Conservation (phyloP, 139 green algal genomes). For the Micractinium sp. region DNA sequence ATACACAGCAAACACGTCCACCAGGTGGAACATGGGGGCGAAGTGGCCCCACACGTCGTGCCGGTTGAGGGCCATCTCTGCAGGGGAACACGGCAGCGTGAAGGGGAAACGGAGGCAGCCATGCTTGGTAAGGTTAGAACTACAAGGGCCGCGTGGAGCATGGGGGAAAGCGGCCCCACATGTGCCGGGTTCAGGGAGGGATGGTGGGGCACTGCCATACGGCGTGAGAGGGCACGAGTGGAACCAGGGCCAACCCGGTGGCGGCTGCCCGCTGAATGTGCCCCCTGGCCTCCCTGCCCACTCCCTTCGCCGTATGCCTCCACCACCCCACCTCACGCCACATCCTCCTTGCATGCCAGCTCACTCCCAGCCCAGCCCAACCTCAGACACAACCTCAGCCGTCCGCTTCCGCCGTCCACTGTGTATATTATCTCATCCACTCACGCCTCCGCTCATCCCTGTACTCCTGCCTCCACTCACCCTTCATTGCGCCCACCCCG, state of each 20-base stretch:
- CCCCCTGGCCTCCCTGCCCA: neutral
- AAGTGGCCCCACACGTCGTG: slow-evolving; percentile 88
- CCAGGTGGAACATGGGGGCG: slow-evolving; percentile 94
- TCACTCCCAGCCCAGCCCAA: neutral
- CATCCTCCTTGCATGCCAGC: no score
- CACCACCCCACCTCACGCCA: neutral
- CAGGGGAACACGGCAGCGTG: neutral
- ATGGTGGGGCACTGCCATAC: neutral
- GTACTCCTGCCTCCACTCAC: no score
- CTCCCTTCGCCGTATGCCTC: no score
- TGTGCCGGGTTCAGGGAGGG: no score
- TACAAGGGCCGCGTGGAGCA: no score
- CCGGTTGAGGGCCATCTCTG: slow-evolving; percentile 82
- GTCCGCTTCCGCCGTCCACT: no score
- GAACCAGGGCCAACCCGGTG: neutral
- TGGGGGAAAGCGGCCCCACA: no score
- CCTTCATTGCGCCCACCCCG: slow-evolving; percentile 74
- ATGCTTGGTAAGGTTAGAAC: no score
- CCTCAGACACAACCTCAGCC: no score
- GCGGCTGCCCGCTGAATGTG: no score
- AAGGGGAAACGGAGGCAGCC: neutral
- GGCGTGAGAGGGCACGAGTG: neutral
- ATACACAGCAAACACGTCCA: slow-evolving; percentile 94
- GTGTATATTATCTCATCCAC: no score
- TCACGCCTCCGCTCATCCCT: no score